Percentiles rank a stretch among this genome's conserved stretches.
These are phyloP conservation scores for Lojkania enalia DNA, from an alignment of 2,329 filamentous ascomycete genomes.

Conservation along the genomic window DNA sequence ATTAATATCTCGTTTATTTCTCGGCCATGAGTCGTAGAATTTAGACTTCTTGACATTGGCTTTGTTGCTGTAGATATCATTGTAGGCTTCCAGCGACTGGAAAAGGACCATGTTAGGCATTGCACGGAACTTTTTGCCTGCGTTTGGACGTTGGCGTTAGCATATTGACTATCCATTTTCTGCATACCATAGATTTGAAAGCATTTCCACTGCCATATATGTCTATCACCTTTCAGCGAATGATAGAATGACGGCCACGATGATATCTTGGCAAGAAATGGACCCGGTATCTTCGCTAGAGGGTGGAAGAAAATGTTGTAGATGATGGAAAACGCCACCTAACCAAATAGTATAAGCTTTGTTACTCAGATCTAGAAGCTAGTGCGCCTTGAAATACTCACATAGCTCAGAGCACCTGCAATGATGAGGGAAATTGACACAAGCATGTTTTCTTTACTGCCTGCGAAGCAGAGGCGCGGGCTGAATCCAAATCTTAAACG, in stretches of 20 bases:
- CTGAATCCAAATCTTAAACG: too few species aligned
- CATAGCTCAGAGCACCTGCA: too few species aligned
- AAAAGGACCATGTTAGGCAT: conserved; percentile 75
- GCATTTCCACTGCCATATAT: conserved; percentile 17
- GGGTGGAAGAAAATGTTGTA: conserved; percentile 21
- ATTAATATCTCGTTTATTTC: conserved; percentile 38
- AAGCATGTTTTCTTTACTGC: too few species aligned
- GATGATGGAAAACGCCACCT: too few species aligned
- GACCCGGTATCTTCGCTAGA: conserved; percentile 12
- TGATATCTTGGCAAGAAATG: conserved; percentile 10
- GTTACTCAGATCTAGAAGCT: too few species aligned
- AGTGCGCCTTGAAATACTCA: too few species aligned
- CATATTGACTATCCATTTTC: not conserved
- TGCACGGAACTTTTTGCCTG: conserved; percentile 64
- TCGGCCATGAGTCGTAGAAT: conserved; percentile 49
- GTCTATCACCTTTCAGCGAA: conserved; percentile 14
- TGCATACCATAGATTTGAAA: conserved; percentile 11
- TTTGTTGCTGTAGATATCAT: conserved; percentile 50
- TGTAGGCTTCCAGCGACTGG: conserved; percentile 61
- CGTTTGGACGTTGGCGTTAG: not conserved
- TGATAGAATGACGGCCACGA: conserved; percentile 15
- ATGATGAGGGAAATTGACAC: too few species aligned
- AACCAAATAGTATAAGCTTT: too few species aligned
- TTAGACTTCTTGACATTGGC: conserved; percentile 51
- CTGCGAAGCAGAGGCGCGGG: too few species aligned